Evolutionary conservation across 2,329 filamentous ascomycete species (phyloP).

Genomic region (Monosporascus sp.): DNA sequence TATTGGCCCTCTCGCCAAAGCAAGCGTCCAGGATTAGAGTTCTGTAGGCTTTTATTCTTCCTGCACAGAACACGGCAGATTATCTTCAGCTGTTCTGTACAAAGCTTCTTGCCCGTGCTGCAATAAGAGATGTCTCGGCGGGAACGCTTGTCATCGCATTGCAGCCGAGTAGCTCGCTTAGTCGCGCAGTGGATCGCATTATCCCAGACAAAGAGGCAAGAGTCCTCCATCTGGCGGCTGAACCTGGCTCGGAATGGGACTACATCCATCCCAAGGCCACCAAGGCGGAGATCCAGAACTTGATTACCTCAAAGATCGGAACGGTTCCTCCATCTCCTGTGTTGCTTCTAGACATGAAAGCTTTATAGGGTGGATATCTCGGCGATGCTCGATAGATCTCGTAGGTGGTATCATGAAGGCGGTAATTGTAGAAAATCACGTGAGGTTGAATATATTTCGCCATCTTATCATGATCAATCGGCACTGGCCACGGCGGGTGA

Average conservation of each 20-base stretch:
- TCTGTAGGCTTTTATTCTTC: background rate
- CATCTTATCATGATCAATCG: too few relatives aligned
- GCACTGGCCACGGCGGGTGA: too few relatives aligned
- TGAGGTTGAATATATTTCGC: too few relatives aligned
- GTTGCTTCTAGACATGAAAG: too few relatives aligned
- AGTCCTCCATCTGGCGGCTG: background rate
- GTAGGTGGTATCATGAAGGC: too few relatives aligned
- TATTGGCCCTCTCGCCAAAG: background rate
- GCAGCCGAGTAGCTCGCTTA: background rate
- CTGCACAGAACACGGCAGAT: background rate
- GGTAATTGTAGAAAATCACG: too few relatives aligned
- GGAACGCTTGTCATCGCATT: background rate
- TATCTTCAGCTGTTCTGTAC: conserved; percentile 4
- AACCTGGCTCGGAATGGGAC: conserved; percentile 1
- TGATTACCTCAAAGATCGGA: background rate
- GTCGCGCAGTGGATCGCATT: background rate
- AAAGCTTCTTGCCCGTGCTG: conserved; percentile 4
- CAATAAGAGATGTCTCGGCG: conserved; percentile 1
- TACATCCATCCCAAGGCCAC: conserved; percentile 6
- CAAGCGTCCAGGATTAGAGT: conserved; percentile 1
- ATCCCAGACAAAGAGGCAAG: background rate
- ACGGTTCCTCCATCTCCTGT: too few relatives aligned
- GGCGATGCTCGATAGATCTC: too few relatives aligned
- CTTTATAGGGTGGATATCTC: too few relatives aligned
- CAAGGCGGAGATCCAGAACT: background rate